A percentile compares a stretch with the other conserved stretches of the same genome.
phyloP scores from a whole-genome alignment of 306 rosid genomes.

The Cucurbita argyrosperma region DNA sequence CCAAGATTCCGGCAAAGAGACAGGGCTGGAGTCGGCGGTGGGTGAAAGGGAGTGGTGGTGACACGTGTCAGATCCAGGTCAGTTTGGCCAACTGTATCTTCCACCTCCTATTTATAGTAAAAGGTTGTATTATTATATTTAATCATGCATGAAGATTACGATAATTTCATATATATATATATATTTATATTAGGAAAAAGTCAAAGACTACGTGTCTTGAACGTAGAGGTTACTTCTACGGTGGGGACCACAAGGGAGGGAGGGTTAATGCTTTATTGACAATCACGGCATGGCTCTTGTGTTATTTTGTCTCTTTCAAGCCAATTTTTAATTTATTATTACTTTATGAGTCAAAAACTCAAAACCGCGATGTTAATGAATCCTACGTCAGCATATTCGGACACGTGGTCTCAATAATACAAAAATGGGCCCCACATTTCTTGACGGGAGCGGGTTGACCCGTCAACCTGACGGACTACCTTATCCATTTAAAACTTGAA shows the following conservation, averaged over 20 bases:
- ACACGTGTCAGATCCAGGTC: background rate
- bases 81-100: background rate
- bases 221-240: constrained; percentile 7
- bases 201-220: constrained; percentile 29
- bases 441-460: constrained; percentile 12
- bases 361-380: constrained; percentile 5
- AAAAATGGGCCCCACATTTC: background rate
- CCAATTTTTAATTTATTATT: background rate
- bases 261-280: constrained; percentile 23
- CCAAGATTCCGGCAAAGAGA: background rate
- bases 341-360: constrained; percentile 13
- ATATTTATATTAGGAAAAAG: background rate
- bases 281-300: constrained; percentile 45
- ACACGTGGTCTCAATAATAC: constrained; percentile 52
- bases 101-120: background rate
- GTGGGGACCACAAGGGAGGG: constrained; percentile 23
- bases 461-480: background rate
- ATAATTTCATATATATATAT: background rate
- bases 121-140: background rate
- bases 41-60: background rate
- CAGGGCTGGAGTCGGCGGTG: background rate
- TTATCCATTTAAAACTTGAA: background rate
- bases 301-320: constrained; percentile 9
- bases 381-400: constrained; percentile 30
- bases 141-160: background rate